Evolutionary conservation across 768 basidiomycete species (phyloP).

Genomic region (Leccinum aurantiacum): DNA sequence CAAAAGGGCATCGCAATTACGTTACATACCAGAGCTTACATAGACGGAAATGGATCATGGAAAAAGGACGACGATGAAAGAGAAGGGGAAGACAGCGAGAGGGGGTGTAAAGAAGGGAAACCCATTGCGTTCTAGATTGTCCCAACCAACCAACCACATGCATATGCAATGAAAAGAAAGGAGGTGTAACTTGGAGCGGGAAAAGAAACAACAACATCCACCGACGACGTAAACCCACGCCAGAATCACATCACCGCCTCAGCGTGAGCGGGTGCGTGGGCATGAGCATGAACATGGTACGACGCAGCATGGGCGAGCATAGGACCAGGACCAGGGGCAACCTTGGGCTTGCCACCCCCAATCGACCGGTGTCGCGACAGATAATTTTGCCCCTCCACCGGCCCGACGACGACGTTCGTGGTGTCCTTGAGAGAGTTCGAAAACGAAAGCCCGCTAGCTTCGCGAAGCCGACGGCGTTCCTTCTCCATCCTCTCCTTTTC

Average conservation of each 20-base stretch:
- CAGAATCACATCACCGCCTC: slow-evolving; percentile 18
- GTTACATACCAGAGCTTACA: slow-evolving; percentile 20
- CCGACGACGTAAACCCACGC: background rate
- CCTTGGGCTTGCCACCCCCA: slow-evolving; percentile 16
- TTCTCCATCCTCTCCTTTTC: slow-evolving; percentile 45
- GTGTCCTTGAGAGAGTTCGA: slow-evolving; percentile 30
- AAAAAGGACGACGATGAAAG: background rate
- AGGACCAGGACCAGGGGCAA: background rate
- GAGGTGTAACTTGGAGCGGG: too few relatives aligned
- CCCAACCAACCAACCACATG: slow-evolving; percentile 4
- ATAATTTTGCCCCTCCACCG: slow-evolving; percentile 15
- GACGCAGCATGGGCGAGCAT: background rate
- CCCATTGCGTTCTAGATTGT: slow-evolving; percentile 21
- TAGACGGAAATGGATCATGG: slow-evolving; percentile 8
- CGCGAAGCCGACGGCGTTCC: slow-evolving; percentile 30
- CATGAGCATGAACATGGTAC: background rate
- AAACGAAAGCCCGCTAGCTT: slow-evolving; percentile 5
- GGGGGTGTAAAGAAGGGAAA: background rate
- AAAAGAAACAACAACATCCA: background rate
- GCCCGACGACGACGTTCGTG: slow-evolving; percentile 22
- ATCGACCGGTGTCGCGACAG: slow-evolving; percentile 20
- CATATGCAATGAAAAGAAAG: too few relatives aligned
- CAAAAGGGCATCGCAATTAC: slow-evolving; percentile 25
- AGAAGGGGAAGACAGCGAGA: too few relatives aligned
- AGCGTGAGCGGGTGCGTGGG: slow-evolving; percentile 8